Conservation (phyloP, 257 asterid species). For the Solanum sejunctum region DNA sequence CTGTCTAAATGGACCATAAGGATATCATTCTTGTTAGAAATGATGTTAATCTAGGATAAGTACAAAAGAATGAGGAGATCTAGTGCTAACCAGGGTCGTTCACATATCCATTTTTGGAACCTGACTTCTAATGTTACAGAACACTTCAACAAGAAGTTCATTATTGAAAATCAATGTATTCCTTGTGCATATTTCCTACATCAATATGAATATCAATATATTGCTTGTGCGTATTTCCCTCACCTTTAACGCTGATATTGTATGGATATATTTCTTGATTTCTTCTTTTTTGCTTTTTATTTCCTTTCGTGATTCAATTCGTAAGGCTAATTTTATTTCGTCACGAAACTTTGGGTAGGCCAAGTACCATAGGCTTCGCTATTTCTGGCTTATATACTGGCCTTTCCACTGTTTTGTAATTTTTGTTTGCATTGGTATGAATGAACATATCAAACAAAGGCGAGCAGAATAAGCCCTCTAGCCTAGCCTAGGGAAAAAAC, state of each 20-base stretch:
- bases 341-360: not conserved
- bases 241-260: not conserved
- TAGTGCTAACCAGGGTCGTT: not conserved
- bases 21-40: not conserved
- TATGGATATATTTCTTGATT: not conserved
- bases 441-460: not conserved
- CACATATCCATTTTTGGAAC: not conserved
- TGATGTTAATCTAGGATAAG: not conserved
- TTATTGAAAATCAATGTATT: not conserved
- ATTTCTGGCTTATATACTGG: not conserved
- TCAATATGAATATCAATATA: not conserved
- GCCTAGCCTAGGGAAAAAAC: too few relatives aligned
- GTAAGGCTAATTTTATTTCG: not conserved
- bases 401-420: not conserved
- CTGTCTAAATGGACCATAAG: not conserved
- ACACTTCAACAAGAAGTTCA: not conserved
- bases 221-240: not conserved
- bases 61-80: not conserved
- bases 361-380: not conserved
- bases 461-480: not conserved
- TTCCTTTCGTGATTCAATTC: not conserved
- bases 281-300: not conserved
- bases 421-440: not conserved
- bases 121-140: not conserved
- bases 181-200: not conserved